These are phyloP conservation scores for Neoboletus magnificus DNA, from an alignment of 768 basidiomycete species.

Conservation along the genomic window DNA sequence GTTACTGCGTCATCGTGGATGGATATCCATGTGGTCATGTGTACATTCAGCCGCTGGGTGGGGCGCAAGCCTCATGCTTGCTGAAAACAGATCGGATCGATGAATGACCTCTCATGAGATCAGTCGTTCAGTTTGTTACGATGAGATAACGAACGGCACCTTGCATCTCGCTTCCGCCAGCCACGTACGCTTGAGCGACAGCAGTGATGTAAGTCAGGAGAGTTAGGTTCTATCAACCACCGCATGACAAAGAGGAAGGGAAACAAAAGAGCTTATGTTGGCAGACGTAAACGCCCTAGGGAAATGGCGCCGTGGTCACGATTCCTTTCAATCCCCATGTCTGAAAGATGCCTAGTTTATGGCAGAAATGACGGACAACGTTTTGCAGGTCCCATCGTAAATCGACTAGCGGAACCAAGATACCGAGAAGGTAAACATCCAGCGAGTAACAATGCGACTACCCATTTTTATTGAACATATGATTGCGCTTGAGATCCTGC, in stretches of 20 bases:
- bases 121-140: not conserved
- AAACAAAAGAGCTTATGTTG: slow-evolving; percentile 17
- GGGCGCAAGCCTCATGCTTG: not conserved
- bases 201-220: slow-evolving; percentile 14
- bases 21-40: not conserved
- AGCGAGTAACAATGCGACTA: not conserved
- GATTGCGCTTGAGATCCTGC: not conserved
- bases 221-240: slow-evolving; percentile 6
- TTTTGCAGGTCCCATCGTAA: too few relatives aligned
- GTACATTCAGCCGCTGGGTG: not conserved
- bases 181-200: not conserved
- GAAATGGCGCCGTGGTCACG: not conserved
- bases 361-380: slow-evolving; percentile 5
- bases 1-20: not conserved
- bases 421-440: not conserved
- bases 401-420: not conserved
- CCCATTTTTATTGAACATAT: not conserved
- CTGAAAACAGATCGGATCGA: slow-evolving; percentile 2
- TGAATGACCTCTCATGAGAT: slow-evolving; percentile 2
- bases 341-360: slow-evolving; percentile 3
- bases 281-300: slow-evolving; percentile 18
- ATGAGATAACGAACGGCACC: not conserved
- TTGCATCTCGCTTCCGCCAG: not conserved
- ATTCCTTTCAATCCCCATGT: not conserved
- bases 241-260: not conserved